Percentiles rank a stretch among this genome's conserved stretches.
phyloP scores from a whole-genome alignment of 495 filamentous ascomycete genomes.

The Penicillium verhagenii region DNA sequence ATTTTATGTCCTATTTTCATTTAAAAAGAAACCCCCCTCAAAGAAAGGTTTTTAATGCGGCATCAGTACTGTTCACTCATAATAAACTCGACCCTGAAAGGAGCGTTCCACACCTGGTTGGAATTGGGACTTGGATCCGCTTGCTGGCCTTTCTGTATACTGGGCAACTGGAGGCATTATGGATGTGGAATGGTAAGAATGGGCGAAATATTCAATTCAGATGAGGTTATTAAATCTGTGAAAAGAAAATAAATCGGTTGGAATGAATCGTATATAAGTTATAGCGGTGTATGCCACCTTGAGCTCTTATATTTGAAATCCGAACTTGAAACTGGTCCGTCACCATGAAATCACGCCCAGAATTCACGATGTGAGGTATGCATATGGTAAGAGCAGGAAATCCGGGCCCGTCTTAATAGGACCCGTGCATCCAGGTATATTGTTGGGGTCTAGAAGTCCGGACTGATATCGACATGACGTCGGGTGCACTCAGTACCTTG shows the following conservation, averaged over 20 bases:
- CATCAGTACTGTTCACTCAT: no score
- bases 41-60: neutral
- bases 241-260: neutral
- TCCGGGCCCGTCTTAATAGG: neutral
- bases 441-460: neutral
- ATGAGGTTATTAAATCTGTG: neutral
- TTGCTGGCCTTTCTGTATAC: constrained; percentile 23
- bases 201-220: neutral
- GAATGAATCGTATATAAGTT: no score
- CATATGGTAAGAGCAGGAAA: neutral
- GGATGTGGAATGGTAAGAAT: neutral
- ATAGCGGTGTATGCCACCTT: no score
- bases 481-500: no score
- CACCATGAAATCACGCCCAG: no score
- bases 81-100: neutral
- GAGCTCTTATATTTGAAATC: neutral
- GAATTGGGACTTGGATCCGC: constrained; percentile 28
- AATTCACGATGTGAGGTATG: neutral
- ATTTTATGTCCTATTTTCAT: constrained; percentile 65
- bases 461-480: neutral
- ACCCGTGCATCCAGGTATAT: neutral
- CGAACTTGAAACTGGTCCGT: neutral
- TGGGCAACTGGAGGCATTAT: constrained; percentile 17
- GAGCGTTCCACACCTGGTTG: constrained; percentile 16
- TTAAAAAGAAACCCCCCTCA: no score